phyloP scores from a whole-genome alignment of 2,329 filamentous ascomycete genomes.

The Blastomyces silverae region DNA sequence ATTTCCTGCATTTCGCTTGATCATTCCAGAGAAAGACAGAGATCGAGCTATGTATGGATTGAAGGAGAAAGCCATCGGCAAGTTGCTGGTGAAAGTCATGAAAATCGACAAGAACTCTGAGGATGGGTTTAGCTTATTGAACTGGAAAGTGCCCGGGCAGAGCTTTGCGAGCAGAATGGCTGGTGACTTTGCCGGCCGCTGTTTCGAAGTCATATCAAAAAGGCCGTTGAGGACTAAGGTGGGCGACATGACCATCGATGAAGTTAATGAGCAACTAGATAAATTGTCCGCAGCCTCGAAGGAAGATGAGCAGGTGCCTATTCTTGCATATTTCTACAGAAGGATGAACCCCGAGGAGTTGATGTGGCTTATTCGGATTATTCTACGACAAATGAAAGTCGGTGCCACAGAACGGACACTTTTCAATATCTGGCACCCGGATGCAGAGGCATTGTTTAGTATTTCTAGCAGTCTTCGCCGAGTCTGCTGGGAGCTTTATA shows the following conservation, averaged over 20 bases:
- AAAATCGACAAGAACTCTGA: conserved; percentile 87
- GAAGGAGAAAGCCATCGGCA: conserved; percentile 86
- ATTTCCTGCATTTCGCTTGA: conserved; percentile 84
- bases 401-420: conserved; percentile 82
- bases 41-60: conserved; percentile 89
- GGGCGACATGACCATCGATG: conserved; percentile 75
- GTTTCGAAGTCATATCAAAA: conserved; percentile 79
- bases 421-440: conserved; percentile 72
- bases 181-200: conserved; percentile 87
- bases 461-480: conserved; percentile 83
- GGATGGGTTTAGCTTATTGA: conserved; percentile 74
- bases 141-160: conserved; percentile 85
- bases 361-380: conserved; percentile 89
- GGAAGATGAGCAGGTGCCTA: conserved; percentile 74
- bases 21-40: conserved; percentile 85
- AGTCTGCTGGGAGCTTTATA: conserved; percentile 88
- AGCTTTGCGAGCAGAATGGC: conserved; percentile 58
- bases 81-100: conserved; percentile 82
- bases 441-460: conserved; percentile 72
- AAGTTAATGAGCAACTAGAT: conserved; percentile 84
- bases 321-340: conserved; percentile 78
- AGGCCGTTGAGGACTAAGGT: conserved; percentile 65
- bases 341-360: conserved; percentile 91
- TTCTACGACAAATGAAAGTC: conserved; percentile 71
- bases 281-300: conserved; percentile 65